Base-by-base conservation (phyloP, 192 early-diverging fungal species). In the Spinellus fusiger region DNA sequence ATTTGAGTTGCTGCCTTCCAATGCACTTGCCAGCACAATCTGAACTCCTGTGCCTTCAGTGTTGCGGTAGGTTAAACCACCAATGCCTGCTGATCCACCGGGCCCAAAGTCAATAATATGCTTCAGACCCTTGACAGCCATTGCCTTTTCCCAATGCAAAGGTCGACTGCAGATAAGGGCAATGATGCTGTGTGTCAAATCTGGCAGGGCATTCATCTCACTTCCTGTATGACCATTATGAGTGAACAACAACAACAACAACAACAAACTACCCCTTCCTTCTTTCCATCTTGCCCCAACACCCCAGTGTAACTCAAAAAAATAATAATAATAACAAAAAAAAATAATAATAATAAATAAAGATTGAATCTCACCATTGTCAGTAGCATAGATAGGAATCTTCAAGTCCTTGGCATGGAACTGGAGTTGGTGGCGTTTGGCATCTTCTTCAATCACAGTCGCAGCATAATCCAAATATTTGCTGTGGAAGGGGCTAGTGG, bases 101-200 rank as follows among this genome's bases (percentile, higher is more conserved):
- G 94, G 91, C 15, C 95, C 93, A 77, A 96, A 98, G 74, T 98
- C 95, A 23, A 98, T 80, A 18, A 95, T 82, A 73, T 98, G 95
- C 9, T 93, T 92, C 61, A 82, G 76, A 54, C 75, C 75, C 8
- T 73, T 69, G 29, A 68, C 70, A 22, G 72, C 76, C n/a, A 81
- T 75, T 13, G 80, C 89, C 53, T 75, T 79, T 50, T 91, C 84
- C 91, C 91, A 93, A 68, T 90, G 67, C 8, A 92, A 84, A 40
- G 87, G 77, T 59, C 74, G 75, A 22, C 70, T 77, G 65, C 84
- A 89, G 58, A 91, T 90, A 55, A 89, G 83, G 33, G 81, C 66
- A 1, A 94, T 76, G 31, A 98, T 61, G 18, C 83, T 85, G 27
- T 68, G 38, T 1, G 89, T 89, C 28, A 97, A 49, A 34, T 80